Conservation (phyloP, 75 land plant species). For the Larix kaempferi region DNA sequence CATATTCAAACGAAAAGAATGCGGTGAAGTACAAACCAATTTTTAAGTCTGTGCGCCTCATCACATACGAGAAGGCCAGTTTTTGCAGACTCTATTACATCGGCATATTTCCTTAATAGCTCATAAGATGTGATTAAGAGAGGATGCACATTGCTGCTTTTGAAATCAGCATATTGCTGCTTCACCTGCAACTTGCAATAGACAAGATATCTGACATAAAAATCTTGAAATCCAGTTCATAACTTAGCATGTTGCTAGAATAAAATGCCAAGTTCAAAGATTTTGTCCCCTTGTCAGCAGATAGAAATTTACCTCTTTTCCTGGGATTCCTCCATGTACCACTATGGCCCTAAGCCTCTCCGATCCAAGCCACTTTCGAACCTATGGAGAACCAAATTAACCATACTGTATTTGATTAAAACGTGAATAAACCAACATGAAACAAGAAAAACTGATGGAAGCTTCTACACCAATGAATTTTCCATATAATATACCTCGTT, state of each 20-base stretch:
- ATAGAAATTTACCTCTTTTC: conserved; percentile 24
- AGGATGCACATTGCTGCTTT: conserved; percentile 28
- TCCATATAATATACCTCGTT: conserved; percentile 28
- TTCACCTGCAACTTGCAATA: conserved; percentile 23
- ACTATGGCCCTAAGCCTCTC: conserved; percentile 37
- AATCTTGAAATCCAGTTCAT: neutral
- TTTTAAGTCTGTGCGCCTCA: conserved; percentile 52
- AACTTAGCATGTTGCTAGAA: neutral
- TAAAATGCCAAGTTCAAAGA: neutral
- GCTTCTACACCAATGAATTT: neutral
- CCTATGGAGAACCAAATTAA: conserved; percentile 22
- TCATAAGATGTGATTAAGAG: conserved; percentile 52
- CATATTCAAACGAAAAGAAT: neutral
- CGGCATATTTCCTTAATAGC: conserved; percentile 29
- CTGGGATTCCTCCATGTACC: conserved; percentile 29
- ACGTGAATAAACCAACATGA: neutral
- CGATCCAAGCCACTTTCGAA: conserved; percentile 42
- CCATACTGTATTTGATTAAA: neutral
- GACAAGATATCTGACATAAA: neutral
- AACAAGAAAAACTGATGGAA: neutral
- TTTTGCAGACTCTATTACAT: conserved; percentile 31
- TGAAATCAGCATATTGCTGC: conserved; percentile 32
- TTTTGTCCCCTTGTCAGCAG: neutral
- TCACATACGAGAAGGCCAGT: conserved; percentile 49
- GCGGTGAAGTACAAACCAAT: conserved; percentile 22